phyloP scores from a whole-genome alignment of 176 grass and related monocot species.

The Paspalum notatum region DNA sequence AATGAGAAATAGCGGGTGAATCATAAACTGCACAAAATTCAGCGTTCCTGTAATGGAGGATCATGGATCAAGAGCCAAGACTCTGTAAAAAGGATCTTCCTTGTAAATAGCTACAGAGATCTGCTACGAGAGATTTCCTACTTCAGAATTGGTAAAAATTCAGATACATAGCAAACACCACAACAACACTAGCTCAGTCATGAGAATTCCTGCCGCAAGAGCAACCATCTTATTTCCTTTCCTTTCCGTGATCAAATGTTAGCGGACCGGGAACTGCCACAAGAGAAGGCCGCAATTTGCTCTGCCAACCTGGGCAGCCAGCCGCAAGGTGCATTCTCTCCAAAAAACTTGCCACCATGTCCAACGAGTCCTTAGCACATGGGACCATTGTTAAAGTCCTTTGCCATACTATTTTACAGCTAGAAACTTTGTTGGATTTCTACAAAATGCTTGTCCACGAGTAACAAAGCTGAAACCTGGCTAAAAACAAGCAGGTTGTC shows the following conservation, averaged over 20 bases:
- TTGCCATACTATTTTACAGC: constrained; percentile 78
- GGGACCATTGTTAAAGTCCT: constrained; percentile 41
- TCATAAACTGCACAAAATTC: constrained; percentile 29
- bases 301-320: constrained; percentile 96
- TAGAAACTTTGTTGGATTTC: constrained; percentile 63
- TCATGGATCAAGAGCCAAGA: constrained; percentile 15
- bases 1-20: constrained; percentile 2
- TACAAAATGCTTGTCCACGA: constrained; percentile 46
- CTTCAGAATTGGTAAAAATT: not conserved
- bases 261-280: constrained; percentile 77
- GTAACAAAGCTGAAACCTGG: constrained; percentile 66
- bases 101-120: constrained; percentile 26
- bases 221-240: constrained; percentile 42
- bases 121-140: constrained; percentile 16
- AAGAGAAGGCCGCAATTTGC: constrained; percentile 91
- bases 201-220: constrained; percentile 28
- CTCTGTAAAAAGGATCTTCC: constrained; percentile 18
- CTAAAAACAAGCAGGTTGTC: constrained; percentile 81
- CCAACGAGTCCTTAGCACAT: constrained; percentile 36
- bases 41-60: constrained; percentile 22
- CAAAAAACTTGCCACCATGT: constrained; percentile 33
- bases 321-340: constrained; percentile 59
- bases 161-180: constrained; percentile 35
- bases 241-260: constrained; percentile 55
- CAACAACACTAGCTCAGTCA: constrained; percentile 20